Percentiles rank a stretch among this genome's conserved stretches.
Evolutionary conservation across 1,284 basidiomycete species (phyloP).

Genomic region (Irpex lacteus): DNA sequence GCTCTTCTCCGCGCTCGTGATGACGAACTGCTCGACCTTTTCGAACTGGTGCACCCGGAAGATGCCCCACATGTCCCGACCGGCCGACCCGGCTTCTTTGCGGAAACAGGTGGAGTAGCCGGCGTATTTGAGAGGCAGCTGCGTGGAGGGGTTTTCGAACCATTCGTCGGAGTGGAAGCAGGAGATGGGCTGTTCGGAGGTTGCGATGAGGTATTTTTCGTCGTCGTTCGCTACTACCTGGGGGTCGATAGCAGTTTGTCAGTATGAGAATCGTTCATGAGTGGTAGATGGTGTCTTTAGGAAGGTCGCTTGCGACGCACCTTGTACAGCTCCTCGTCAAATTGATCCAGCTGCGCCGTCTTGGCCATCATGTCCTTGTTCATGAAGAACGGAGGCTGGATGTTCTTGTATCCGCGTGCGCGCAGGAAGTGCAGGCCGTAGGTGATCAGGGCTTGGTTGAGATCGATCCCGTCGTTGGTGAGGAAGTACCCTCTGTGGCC

Average conservation of each 20-base stretch:
- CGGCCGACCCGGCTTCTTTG: constrained; percentile 96
- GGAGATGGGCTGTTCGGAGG: constrained; percentile 98
- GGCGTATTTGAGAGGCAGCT: constrained; percentile 87
- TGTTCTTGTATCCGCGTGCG: constrained; percentile 84
- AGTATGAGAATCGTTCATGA: too few species aligned
- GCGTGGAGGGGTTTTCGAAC: constrained; percentile 90
- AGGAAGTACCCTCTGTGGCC: constrained; percentile 98
- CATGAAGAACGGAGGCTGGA: constrained; percentile 99
- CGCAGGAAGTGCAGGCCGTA: constrained; percentile 95
- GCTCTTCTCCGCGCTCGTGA: constrained; percentile 92
- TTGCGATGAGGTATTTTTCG: constrained; percentile 99
- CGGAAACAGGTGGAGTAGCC: constrained; percentile 97
- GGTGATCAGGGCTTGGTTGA: constrained; percentile 95
- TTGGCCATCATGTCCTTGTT: constrained; percentile 97
- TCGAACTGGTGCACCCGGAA: constrained; percentile 99
- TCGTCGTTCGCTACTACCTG: constrained; percentile 90
- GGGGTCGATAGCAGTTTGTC: too few species aligned
- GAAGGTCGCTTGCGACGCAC: too few species aligned
- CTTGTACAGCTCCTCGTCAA: constrained; percentile 99
- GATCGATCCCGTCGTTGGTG: constrained; percentile 92
- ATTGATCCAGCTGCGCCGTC: constrained; percentile 96
- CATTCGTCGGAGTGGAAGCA: constrained; percentile 95
- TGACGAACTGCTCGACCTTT: constrained; percentile 96
- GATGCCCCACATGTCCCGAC: constrained; percentile 99
- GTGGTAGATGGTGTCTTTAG: too few species aligned